phyloP scores from a whole-genome alignment of 2,329 filamentous ascomycete genomes.

The Phaeosphaeriaceae sp. region DNA sequence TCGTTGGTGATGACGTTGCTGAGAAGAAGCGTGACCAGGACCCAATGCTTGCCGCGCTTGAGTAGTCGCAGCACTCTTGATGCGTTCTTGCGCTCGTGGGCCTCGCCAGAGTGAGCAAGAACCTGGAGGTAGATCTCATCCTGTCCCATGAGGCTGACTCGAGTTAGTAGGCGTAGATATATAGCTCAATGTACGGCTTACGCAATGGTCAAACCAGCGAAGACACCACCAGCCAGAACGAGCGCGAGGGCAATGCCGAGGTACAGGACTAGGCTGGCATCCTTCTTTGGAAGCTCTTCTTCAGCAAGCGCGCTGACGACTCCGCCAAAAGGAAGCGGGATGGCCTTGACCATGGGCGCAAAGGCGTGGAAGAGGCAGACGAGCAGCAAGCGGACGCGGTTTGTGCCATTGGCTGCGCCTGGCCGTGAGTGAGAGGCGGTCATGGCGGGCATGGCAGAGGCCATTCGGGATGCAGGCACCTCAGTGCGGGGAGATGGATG shows the following conservation, averaged over 20 bases:
- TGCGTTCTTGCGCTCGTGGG: slow-evolving; percentile 86
- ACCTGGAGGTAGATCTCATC: slow-evolving; percentile 98
- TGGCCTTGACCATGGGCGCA: slow-evolving; percentile 42
- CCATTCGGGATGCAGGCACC: slow-evolving; percentile 32
- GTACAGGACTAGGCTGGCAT: slow-evolving; percentile 80
- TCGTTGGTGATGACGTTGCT: slow-evolving; percentile 99
- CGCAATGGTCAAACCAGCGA: slow-evolving; percentile 92
- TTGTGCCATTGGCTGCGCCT: slow-evolving; percentile 35
- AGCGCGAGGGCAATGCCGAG: slow-evolving; percentile 79
- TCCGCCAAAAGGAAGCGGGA: slow-evolving; percentile 39
- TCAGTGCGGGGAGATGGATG: slow-evolving; percentile 20
- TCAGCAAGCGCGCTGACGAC: slow-evolving; percentile 30
- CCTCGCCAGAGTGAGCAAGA: slow-evolving; percentile 83
- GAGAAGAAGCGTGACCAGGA: slow-evolving; percentile 89
- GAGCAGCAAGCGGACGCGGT: slow-evolving; percentile 36
- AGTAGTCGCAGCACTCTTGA: slow-evolving; percentile 80
- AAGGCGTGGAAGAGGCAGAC: slow-evolving; percentile 42
- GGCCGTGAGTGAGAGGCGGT: slow-evolving; percentile 30
- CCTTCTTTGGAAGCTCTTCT: slow-evolving; percentile 54
- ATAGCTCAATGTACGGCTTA: slow-evolving; percentile 52
- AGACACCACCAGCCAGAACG: slow-evolving; percentile 88
- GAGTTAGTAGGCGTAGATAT: slow-evolving; percentile 36
- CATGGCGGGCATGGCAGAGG: slow-evolving; percentile 40
- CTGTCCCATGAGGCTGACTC: slow-evolving; percentile 67
- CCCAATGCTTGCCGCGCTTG: slow-evolving; percentile 95